Base-by-base conservation (phyloP, 192 early-diverging fungal genomes). In the Phlyctochytrium bullatum region DNA sequence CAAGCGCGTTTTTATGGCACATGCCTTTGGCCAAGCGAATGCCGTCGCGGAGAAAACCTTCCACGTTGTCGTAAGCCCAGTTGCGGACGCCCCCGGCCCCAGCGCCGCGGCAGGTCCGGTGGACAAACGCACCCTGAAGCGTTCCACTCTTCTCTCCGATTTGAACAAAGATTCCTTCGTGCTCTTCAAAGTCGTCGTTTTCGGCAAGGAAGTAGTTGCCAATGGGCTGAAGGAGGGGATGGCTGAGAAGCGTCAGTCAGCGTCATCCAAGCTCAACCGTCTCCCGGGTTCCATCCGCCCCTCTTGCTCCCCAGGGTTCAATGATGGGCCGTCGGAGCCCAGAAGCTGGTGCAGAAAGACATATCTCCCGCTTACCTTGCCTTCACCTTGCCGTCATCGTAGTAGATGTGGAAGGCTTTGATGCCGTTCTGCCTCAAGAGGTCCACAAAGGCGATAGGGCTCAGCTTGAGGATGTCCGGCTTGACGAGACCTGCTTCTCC, bases 1-100 rank as follows among this genome's bases (percentile, higher is more conserved):
- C 78, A 2, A 80, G 52, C 23, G 78, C 77, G 54, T 74, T 80
- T 52, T 80, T 80, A 52, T 73, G 78, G 3, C 67, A 62, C 78
- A 80, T 80, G 1, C 69, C 78, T 30, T 65, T 76, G 6, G 75
- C 60, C 54, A 80, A 62, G 2, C 78, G 29, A 23, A 80, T 25
- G 4, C 78, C 78, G 34, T 80, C 78, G 12, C 78, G 68, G 47
- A 80, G 65, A 34, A 73, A 73, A 2, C 28, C 31, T 30, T 73
- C 67, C 59, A 73, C 59, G 33, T 62, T 50, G 24, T 73, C 66
- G 34, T 73, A 73, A 20, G 32, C 23, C 72, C 69, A 73, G 36
- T 71, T 73, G 3, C 72, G 29, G 23, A 73, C 72, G 24, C 72
- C 72, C 3, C 72, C 72, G 2, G 72, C 69, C 6, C 34, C 72